Conservation (phyloP, 129 eudicot species). For the Tanacetum coccineum region DNA sequence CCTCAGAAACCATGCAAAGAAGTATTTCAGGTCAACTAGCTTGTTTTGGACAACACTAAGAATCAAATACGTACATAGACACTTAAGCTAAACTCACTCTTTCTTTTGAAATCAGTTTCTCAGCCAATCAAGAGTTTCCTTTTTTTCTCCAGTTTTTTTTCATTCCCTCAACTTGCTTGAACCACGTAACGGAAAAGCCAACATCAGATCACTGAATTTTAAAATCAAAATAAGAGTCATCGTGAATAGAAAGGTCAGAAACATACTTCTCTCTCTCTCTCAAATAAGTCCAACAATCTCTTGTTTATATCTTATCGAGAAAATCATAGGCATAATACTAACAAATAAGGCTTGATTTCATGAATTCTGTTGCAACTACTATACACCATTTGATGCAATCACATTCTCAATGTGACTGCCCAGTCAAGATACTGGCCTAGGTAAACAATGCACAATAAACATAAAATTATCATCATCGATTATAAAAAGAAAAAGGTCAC, state of each 20-base stretch:
- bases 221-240: background rate
- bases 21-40: background rate
- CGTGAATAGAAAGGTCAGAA: slow-evolving; percentile 10
- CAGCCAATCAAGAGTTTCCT: too few relatives aligned
- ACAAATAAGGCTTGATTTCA: too few relatives aligned
- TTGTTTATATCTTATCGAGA: slow-evolving; percentile 48
- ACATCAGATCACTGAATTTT: background rate
- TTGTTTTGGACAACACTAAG: background rate
- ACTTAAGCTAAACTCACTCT: slow-evolving; percentile 46
- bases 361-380: too few relatives aligned
- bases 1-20: background rate
- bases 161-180: slow-evolving; percentile 57
- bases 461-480: too few relatives aligned
- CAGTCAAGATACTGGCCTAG: too few relatives aligned
- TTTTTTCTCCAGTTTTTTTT: slow-evolving; percentile 44
- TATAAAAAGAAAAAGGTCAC: too few relatives aligned
- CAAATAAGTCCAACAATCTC: slow-evolving; percentile 36
- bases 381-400: too few relatives aligned
- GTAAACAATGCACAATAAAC: too few relatives aligned
- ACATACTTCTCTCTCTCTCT: slow-evolving; percentile 70
- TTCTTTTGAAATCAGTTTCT: slow-evolving; percentile 62
- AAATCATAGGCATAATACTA: too few relatives aligned
- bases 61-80: background rate
- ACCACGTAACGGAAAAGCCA: slow-evolving; percentile 3
- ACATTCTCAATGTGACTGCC: too few relatives aligned